Percentiles rank a stretch among this genome's conserved stretches.
phyloP scores from a whole-genome alignment of 768 basidiomycete genomes.

The Suillus hirtellus region DNA sequence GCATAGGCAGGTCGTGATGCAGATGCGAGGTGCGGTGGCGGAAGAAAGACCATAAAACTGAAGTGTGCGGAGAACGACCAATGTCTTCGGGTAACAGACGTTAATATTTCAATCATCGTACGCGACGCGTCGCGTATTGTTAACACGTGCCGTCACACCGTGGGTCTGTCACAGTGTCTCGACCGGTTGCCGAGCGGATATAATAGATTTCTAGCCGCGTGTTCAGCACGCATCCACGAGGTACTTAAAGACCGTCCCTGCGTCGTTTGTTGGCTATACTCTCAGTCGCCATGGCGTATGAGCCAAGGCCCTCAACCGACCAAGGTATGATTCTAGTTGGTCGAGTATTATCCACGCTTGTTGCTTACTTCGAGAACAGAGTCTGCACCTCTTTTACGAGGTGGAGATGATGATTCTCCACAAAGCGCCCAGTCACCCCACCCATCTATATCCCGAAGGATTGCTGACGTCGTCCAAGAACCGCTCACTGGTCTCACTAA shows the following conservation, averaged over 20 bases:
- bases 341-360: not conserved
- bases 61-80: not conserved
- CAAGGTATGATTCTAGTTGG: slow-evolving; percentile 40
- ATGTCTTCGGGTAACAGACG: not conserved
- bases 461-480: slow-evolving; percentile 64
- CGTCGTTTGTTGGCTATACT: slow-evolving; percentile 8
- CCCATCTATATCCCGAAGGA: slow-evolving; percentile 27
- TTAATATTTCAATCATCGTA: not conserved
- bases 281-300: slow-evolving; percentile 53
- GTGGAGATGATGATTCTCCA: slow-evolving; percentile 38
- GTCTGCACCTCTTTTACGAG: slow-evolving; percentile 61
- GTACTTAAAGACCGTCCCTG: slow-evolving; percentile 30
- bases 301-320: slow-evolving; percentile 54
- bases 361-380: slow-evolving; percentile 42
- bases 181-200: too few relatives aligned
- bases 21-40: slow-evolving; percentile 68
- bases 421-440: slow-evolving; percentile 33
- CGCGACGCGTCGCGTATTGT: slow-evolving; percentile 15
- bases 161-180: not conserved
- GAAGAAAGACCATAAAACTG: slow-evolving; percentile 60
- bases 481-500: slow-evolving; percentile 84
- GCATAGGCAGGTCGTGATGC: slow-evolving; percentile 63
- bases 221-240: slow-evolving; percentile 28
- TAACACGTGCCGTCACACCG: slow-evolving; percentile 10
- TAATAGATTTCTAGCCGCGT: slow-evolving; percentile 20